Evolutionary conservation across 768 basidiomycete genomes (phyloP).

Genomic region (Termitomyces sp.): DNA sequence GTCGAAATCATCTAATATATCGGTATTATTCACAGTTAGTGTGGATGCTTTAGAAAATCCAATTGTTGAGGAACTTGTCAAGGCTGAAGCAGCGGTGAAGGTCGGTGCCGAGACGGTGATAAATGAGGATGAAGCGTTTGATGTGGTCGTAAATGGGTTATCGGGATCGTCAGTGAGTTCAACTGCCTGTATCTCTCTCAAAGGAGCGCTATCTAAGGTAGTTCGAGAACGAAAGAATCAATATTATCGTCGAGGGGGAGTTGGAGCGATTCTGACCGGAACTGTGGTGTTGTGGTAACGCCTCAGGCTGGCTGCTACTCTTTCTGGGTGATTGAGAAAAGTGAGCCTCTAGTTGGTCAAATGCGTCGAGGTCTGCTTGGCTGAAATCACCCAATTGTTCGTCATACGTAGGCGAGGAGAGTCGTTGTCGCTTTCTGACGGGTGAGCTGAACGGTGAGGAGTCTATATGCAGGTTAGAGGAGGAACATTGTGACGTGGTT

Average conservation of each 20-base stretch:
- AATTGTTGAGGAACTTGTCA: not conserved
- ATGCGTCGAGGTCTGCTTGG: constrained; percentile 53
- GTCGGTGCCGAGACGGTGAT: constrained; percentile 11
- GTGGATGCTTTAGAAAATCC: constrained; percentile 31
- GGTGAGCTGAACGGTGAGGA: constrained; percentile 41
- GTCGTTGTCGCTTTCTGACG: constrained; percentile 56
- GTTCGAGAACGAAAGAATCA: not conserved
- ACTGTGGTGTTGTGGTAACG: not conserved
- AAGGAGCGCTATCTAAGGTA: not conserved
- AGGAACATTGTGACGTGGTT: not conserved
- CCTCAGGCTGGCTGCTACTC: constrained; percentile 5
- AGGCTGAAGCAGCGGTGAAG: constrained; percentile 19
- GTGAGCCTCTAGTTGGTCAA: constrained; percentile 54
- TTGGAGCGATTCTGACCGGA: constrained; percentile 5
- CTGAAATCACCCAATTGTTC: constrained; percentile 49
- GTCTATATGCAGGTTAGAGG: constrained; percentile 12
- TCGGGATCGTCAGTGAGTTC: constrained; percentile 37
- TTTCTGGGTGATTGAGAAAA: constrained; percentile 14
- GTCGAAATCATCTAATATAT: constrained; percentile 17
- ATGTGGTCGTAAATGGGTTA: constrained; percentile 36
- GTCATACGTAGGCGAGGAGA: constrained; percentile 69
- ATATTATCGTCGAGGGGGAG: not conserved
- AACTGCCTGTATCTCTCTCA: not conserved
- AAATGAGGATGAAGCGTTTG: constrained; percentile 5
- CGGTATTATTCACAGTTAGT: constrained; percentile 11